Evolutionary conservation across 148 eudicot species (phyloP).

Genomic region (Cornus controversa): DNA sequence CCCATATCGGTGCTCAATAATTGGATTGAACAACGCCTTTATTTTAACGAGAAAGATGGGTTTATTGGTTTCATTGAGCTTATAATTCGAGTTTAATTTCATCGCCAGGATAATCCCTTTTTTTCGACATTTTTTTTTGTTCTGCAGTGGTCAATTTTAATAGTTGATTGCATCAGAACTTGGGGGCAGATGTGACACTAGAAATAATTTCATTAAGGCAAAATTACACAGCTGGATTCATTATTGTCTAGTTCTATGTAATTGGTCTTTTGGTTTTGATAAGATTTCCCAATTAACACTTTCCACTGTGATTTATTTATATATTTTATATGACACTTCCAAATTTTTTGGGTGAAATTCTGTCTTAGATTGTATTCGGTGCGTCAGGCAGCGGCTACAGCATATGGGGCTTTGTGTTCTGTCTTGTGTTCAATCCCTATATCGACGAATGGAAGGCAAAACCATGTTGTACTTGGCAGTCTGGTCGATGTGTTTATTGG

Average conservation of each 20-base stretch:
- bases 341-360: neutral
- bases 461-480: constrained; percentile 56
- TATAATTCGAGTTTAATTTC: too few relatives aligned
- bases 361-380: constrained; percentile 69
- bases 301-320: neutral
- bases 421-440: constrained; percentile 59
- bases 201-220: neutral
- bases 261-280: neutral
- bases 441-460: constrained; percentile 77
- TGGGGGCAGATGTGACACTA: too few relatives aligned
- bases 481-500: constrained; percentile 74
- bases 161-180: neutral
- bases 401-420: constrained; percentile 86
- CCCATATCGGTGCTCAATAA: neutral
- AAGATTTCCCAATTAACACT: neutral
- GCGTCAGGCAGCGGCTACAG: constrained; percentile 77
- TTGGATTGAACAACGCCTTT: neutral
- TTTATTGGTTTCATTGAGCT: too few relatives aligned
- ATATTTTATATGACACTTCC: neutral
- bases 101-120: too few relatives aligned
- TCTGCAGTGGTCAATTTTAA: neutral
- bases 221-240: neutral
- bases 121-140: too few relatives aligned
- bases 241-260: neutral
- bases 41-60: too few relatives aligned